Evolutionary conservation across 2,329 filamentous ascomycete genomes (phyloP).

Genomic region (Aschersonia sp.): DNA sequence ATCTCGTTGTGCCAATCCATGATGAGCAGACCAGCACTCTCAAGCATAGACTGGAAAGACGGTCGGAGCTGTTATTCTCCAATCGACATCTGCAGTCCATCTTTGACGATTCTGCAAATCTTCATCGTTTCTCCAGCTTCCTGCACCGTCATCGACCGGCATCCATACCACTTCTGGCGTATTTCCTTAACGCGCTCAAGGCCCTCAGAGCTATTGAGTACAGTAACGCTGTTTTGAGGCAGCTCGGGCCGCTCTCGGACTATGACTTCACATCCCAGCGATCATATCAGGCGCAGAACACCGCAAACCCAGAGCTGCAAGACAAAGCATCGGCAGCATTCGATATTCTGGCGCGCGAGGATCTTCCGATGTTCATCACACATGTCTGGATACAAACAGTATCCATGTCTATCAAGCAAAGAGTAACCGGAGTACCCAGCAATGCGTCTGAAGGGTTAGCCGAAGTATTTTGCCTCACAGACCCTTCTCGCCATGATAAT

Average conservation of each 20-base stretch:
- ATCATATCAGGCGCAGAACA: conserved; percentile 13
- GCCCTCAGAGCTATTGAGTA: conserved; percentile 57
- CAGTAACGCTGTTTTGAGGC: conserved; percentile 37
- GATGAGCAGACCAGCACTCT: conserved; percentile 1
- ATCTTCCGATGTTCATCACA: conserved; percentile 57
- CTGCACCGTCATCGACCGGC: conserved; percentile 43
- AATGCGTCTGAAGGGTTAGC: conserved; percentile 58
- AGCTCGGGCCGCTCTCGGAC: conserved; percentile 4
- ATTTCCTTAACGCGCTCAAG: conserved; percentile 59
- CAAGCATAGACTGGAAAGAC: conserved; percentile 41
- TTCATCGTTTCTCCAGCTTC: conserved; percentile 54
- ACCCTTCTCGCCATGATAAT: conserved; percentile 57
- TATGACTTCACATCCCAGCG: conserved; percentile 6
- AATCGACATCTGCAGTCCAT: conserved; percentile 50
- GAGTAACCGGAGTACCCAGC: conserved; percentile 52
- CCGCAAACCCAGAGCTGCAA: conserved; percentile 43
- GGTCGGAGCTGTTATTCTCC: conserved; percentile 52
- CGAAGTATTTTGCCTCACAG: conserved; percentile 63
- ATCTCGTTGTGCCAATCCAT: conserved; percentile 14
- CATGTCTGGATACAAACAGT: conserved; percentile 54
- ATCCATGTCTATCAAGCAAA: conserved; percentile 49
- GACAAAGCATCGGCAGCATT: conserved; percentile 50
- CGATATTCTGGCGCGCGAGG: conserved; percentile 46
- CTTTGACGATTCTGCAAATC: conserved; percentile 46
- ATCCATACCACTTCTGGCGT: conserved; percentile 52